Evolutionary conservation across 2,329 filamentous ascomycete species (phyloP), one percentile per base, ranked within the genome.

Genomic region (Lachnellula arida): DNA sequence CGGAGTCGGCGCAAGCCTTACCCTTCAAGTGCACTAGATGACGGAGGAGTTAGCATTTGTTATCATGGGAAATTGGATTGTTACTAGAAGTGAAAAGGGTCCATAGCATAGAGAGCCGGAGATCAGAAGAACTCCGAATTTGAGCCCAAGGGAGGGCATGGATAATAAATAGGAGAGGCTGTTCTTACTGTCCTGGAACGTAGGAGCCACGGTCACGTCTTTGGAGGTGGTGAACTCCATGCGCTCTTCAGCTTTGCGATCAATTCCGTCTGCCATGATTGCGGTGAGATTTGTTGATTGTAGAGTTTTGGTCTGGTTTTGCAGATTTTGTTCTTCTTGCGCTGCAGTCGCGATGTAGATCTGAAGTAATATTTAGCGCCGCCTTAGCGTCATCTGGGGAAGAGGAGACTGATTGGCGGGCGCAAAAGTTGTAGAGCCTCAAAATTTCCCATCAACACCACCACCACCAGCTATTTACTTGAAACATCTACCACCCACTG

Each of bases 181-280:
- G 15, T 22, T 42, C 58, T 39, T 47, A 39, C 60, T 68, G 59
- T 90, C 88, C 78, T 95, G 89, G 72, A 96, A 94, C 53, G 92
- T 96, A 46, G 92, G 91, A 68, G 93, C 91, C 56, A 94, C 94
- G 2, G 89, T 94, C 59, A 97, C 93, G 81, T 97, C 94, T 77
- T 96, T 97, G 62, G 93, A 97, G 73, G 94, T 99, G 63, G 88
- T 88, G 75, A 99, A 97, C 79, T 97, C 93, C 86, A 97, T 96
- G 75, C 90, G 86, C 80, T 96, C 92, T 74, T 97, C 94, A 63
- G 87, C 86, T 77, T 92, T 92, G 76, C 90, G 88, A 76, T 99
- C 93, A 72, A 97, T 85, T 61, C 81, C 77, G 50, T 97, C 93
- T 62, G 92, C 91, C 94, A 97, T 99, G 66, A 61, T 68, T 66